Base-by-base conservation (phyloP, 2,329 filamentous ascomycete species). In the Cryphonectria carpinicola region DNA sequence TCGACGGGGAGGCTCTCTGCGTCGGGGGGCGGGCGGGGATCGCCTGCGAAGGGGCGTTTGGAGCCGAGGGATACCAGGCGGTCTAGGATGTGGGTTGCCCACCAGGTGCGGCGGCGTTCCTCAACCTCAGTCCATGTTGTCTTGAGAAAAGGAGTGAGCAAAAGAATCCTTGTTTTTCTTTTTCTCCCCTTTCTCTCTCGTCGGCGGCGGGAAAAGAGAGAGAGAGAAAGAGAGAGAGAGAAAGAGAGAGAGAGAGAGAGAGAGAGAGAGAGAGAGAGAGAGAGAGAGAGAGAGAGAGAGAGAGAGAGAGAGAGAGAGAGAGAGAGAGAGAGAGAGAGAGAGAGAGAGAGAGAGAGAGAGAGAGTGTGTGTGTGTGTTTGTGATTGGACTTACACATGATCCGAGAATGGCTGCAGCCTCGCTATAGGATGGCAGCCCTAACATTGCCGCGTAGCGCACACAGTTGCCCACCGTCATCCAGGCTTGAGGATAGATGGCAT, bases 401-500 rank as follows among this genome's bases (percentile, higher is more conserved):
- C 80, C 80, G 5, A 86, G 74, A 61, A 84, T 76, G 25, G 64
- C 78, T 73, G 41, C 77, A 79, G 80, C 78, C n/a, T 79, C 77
- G 61, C 77, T 76, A 37, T 79, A 77, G 11, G 77, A 76, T 7
- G 77, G 82, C 28, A 86, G 74, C 2, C 82, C 83, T n/a, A 86
- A 76, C 14, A 85, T 78, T 58, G 83, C 81, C 11, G 81, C 80
- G 73, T 86, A 84, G 68, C 84, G 77, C 28, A 82, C 79, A 75
- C 82, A 84, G 74, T 79, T 78, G 2, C 82, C 84, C 7, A 84
- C 78, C 1, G 82, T 82, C 76, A 86, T 82, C 79, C 83, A 87
- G 19, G 83, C 84, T 14, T 83, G 82, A 4, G 85, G 85, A 72
- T 86, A 86, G 63, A 87, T 83, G 4, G 79, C 81, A 72, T 87